These are phyloP conservation scores for Onygenales sp. DNA, from an alignment of 2,329 filamentous ascomycete genomes.

Conservation along the genomic window DNA sequence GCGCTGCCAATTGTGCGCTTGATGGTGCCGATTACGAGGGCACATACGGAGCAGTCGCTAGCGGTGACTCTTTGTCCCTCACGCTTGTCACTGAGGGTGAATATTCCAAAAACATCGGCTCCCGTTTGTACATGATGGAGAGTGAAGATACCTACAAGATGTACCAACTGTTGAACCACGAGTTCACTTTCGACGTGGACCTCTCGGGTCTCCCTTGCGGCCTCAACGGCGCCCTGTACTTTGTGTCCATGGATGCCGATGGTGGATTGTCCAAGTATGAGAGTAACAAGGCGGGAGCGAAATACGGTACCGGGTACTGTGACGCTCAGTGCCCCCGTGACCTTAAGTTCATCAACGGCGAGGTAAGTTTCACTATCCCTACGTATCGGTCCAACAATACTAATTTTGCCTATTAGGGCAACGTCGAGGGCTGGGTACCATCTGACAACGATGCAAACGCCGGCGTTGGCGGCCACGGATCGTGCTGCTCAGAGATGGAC, in stretches of 20 bases:
- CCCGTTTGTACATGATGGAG: constrained; percentile 57
- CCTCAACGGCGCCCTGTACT: constrained; percentile 62
- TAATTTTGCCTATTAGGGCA: constrained; percentile 31
- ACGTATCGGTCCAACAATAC: constrained; percentile 15
- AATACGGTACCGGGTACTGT: constrained; percentile 56
- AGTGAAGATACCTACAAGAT: constrained; percentile 53
- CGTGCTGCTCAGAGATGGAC: constrained; percentile 61
- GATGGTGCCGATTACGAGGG: constrained; percentile 46
- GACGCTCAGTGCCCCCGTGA: constrained; percentile 49
- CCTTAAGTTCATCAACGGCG: constrained; percentile 44
- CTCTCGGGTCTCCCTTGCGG: constrained; percentile 59
- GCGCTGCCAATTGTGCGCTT: constrained; percentile 47
- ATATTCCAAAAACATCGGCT: constrained; percentile 29
- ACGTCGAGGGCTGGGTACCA: constrained; percentile 44
- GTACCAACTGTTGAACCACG: constrained; percentile 56
- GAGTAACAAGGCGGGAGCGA: constrained; percentile 48
- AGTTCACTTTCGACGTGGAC: constrained; percentile 66
- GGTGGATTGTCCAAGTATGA: constrained; percentile 46
- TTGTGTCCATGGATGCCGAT: constrained; percentile 51
- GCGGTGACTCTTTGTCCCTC: constrained; percentile 40
- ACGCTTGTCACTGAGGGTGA: constrained; percentile 35
- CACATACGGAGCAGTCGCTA: constrained; percentile 45
- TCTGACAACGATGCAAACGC: constrained; percentile 47
- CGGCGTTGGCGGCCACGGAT: constrained; percentile 45
- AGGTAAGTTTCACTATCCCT: constrained; percentile 23